A percentile compares a stretch with the other conserved stretches of the same genome.
These are phyloP conservation scores for Pyricularia sp. DNA, from an alignment of 2,329 filamentous ascomycete genomes.

Conservation along the genomic window DNA sequence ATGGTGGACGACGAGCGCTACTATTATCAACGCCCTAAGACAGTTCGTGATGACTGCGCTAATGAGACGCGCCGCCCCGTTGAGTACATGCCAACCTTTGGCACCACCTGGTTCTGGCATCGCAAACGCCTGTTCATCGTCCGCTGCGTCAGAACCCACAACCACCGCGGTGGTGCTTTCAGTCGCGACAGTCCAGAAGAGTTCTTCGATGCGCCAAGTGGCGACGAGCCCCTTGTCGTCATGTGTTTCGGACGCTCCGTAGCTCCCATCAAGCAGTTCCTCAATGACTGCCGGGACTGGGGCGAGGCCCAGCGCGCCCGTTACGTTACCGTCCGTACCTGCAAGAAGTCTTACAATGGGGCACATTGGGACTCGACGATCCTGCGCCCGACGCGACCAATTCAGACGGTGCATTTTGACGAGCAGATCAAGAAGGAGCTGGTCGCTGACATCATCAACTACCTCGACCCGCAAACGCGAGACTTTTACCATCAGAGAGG, in stretches of 20 bases:
- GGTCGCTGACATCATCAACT: constrained; percentile 54
- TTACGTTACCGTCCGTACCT: constrained; percentile 22
- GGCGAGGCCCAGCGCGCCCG: constrained; percentile 22
- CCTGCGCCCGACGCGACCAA: constrained; percentile 17
- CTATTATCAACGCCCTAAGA: constrained; percentile 13
- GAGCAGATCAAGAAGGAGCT: constrained; percentile 44
- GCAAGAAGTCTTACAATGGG: constrained; percentile 13
- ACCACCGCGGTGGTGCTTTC: constrained; percentile 1
- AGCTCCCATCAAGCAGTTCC: constrained; percentile 30
- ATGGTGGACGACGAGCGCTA: constrained; percentile 18
- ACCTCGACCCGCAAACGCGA: constrained; percentile 40
- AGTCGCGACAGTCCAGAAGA: constrained; percentile 15
- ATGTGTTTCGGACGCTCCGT: constrained; percentile 39
- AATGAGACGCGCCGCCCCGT: constrained; percentile 21
- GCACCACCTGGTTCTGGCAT: constrained; percentile 22
- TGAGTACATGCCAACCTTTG: constrained; percentile 24
- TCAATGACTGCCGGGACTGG: constrained; percentile 33
- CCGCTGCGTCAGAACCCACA: constrained; percentile 14
- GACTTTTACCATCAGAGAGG: constrained; percentile 61
- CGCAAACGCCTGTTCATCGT: constrained; percentile 22
- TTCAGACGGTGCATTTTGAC: constrained; percentile 24
- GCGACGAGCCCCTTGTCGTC: constrained; percentile 25
- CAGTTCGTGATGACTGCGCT: constrained; percentile 18
- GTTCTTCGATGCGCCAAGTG: constrained; percentile 19
- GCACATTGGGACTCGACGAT: constrained; percentile 23